Evolutionary conservation across 2,329 filamentous ascomycete genomes (phyloP).

Genomic region (Cytospora leucostoma): DNA sequence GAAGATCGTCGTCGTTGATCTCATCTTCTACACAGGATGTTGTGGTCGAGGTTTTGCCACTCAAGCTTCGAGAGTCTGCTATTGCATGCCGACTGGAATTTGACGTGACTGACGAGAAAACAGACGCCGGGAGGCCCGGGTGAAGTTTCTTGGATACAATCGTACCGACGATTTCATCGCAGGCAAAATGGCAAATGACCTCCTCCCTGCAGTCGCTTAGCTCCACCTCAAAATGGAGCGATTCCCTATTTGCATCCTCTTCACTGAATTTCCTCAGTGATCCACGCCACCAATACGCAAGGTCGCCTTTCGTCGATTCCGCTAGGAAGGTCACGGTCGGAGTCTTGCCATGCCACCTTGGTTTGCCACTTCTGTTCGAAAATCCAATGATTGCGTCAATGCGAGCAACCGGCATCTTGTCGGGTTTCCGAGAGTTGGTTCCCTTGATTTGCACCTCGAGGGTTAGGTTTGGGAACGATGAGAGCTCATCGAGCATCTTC

Average conservation of each 20-base stretch:
- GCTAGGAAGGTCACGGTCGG: conserved; percentile 75
- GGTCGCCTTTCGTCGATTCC: conserved; percentile 67
- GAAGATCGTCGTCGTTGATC: conserved; percentile 46
- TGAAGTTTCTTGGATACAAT: conserved; percentile 37
- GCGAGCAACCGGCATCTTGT: conserved; percentile 48
- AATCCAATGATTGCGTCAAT: conserved; percentile 71
- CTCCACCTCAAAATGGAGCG: conserved; percentile 60
- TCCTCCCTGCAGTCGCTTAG: conserved; percentile 56
- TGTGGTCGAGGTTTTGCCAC: background rate
- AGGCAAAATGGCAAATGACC: conserved; percentile 72
- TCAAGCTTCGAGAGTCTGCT: background rate
- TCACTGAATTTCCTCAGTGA: conserved; percentile 67
- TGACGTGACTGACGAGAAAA: conserved; percentile 25
- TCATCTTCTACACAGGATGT: conserved; percentile 36
- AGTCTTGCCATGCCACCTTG: conserved; percentile 62
- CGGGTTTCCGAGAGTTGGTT: background rate
- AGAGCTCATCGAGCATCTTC: conserved; percentile 64
- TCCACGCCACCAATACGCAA: conserved; percentile 68
- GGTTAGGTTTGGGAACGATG: conserved; percentile 65
- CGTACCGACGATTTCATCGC: conserved; percentile 78
- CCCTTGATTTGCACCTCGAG: conserved; percentile 35
- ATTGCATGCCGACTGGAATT: background rate
- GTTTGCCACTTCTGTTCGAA: conserved; percentile 63
- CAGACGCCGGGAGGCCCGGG: conserved; percentile 29
- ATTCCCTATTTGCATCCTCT: conserved; percentile 49